Conservation (phyloP, 768 basidiomycete genomes). For the Mycena haematopus region DNA sequence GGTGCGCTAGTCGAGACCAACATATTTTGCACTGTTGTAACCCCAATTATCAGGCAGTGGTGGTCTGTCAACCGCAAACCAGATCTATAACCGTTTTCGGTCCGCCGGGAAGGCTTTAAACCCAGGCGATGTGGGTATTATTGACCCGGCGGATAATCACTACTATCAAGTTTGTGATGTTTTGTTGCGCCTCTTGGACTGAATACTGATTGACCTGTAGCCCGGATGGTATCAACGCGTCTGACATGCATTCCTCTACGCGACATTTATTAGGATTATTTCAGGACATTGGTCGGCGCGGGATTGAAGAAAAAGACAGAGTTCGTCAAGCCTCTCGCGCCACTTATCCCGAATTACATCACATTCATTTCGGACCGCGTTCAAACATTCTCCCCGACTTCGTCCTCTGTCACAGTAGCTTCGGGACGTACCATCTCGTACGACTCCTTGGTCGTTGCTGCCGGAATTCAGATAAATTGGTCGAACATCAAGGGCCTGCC, state of each 20-base stretch:
- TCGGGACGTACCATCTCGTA: constrained; percentile 77
- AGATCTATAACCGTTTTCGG: constrained; percentile 83
- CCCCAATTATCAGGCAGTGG: constrained; percentile 64
- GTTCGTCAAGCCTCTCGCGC: constrained; percentile 67
- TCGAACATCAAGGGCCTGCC: constrained; percentile 73
- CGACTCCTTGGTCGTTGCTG: constrained; percentile 87
- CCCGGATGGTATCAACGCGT: constrained; percentile 79
- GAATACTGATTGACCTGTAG: constrained; percentile 42
- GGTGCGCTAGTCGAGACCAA: constrained; percentile 53
- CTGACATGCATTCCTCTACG: background rate
- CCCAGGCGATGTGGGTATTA: constrained; percentile 81
- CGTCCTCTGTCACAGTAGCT: constrained; percentile 74
- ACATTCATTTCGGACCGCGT: constrained; percentile 75
- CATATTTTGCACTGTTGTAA: background rate
- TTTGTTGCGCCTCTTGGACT: background rate
- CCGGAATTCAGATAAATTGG: constrained; percentile 90
- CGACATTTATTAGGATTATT: constrained; percentile 7
- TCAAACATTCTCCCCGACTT: constrained; percentile 73
- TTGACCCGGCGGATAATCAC: constrained; percentile 84
- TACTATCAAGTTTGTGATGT: constrained; percentile 66
- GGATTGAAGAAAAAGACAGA: constrained; percentile 77
- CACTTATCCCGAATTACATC: constrained; percentile 79
- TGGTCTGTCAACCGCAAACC: constrained; percentile 84
- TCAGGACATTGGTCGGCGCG: constrained; percentile 91
- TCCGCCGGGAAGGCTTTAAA: constrained; percentile 70